phyloP scores from a whole-genome alignment of 2,329 filamentous ascomycete species.

The Madurella fahalii region DNA sequence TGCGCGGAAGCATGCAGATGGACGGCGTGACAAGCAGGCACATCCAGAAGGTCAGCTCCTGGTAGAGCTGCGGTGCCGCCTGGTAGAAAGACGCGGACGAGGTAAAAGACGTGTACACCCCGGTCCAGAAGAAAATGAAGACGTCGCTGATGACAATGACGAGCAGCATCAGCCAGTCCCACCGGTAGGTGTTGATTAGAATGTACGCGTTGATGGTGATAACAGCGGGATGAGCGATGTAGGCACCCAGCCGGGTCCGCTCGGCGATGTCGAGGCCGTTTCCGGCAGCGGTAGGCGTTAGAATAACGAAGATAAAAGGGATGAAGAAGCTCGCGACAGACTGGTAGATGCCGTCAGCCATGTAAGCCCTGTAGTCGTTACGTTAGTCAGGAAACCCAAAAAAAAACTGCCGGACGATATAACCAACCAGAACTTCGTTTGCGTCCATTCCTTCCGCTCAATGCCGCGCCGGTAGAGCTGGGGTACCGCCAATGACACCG shows the following conservation, averaged over 20 bases:
- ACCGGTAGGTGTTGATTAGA: slow-evolving; percentile 91
- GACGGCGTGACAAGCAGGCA: slow-evolving; percentile 73
- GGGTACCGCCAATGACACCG: slow-evolving; percentile 87
- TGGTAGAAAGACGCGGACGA: slow-evolving; percentile 63
- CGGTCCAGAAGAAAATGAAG: slow-evolving; percentile 94
- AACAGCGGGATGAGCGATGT: slow-evolving; percentile 79
- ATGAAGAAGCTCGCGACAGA: slow-evolving; percentile 92
- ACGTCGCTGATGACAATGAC: slow-evolving; percentile 78
- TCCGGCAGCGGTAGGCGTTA: slow-evolving; percentile 64
- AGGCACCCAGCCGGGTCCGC: slow-evolving; percentile 78
- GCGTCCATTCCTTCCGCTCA: slow-evolving; percentile 93
- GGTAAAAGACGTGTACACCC: slow-evolving; percentile 63
- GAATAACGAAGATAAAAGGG: slow-evolving; percentile 73
- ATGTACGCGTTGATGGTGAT: slow-evolving; percentile 92
- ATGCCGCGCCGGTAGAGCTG: slow-evolving; percentile 95
- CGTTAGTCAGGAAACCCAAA: slow-evolving; percentile 29
- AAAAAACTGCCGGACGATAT: background rate
- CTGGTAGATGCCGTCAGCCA: slow-evolving; percentile 92
- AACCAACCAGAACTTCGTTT: slow-evolving; percentile 88
- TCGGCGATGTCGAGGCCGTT: slow-evolving; percentile 75
- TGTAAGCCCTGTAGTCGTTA: slow-evolving; percentile 67
- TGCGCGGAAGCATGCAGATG: slow-evolving; percentile 81
- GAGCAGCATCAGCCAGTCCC: slow-evolving; percentile 93
- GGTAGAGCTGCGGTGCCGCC: slow-evolving; percentile 73
- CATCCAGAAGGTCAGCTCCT: slow-evolving; percentile 81